These are phyloP conservation scores for Tylopilus felleus DNA, from an alignment of 768 basidiomycete species.

Conservation along the genomic window DNA sequence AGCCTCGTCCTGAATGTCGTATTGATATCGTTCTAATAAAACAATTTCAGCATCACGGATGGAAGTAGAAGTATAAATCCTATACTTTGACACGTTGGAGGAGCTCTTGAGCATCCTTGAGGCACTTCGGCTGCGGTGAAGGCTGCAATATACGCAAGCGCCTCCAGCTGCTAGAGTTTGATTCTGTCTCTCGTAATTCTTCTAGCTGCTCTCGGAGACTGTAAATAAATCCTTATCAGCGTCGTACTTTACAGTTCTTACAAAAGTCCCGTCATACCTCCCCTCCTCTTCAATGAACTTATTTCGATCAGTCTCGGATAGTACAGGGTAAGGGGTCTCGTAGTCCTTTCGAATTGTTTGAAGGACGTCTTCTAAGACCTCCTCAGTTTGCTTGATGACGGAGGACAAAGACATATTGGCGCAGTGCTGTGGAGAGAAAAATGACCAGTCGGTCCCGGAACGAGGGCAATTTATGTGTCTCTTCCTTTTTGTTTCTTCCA, in stretches of 20 bases:
- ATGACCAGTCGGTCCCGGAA: too few species aligned
- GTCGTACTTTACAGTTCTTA: too few species aligned
- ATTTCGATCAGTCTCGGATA: conserved; percentile 2
- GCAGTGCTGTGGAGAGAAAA: too few species aligned
- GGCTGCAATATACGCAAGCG: neutral
- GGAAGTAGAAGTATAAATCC: neutral
- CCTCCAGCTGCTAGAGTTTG: too few species aligned
- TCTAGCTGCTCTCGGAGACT: too few species aligned
- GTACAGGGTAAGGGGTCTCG: neutral
- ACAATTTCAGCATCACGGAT: neutral
- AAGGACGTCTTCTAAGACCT: neutral
- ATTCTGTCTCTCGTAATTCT: too few species aligned
- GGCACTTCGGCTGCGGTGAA: conserved; percentile 3
- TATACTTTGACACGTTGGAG: too few species aligned
- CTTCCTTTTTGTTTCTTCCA: too few species aligned
- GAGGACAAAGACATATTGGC: conserved; percentile 1
- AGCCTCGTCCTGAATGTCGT: conserved; percentile 3
- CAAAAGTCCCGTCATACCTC: too few species aligned
- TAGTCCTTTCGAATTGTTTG: neutral
- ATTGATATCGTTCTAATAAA: conserved; percentile 2
- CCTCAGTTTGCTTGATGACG: neutral
- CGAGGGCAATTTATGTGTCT: too few species aligned
- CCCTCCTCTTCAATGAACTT: conserved; percentile 1
- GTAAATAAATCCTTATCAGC: too few species aligned
- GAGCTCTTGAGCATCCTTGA: too few species aligned